A percentile compares a stretch with the other conserved stretches of the same genome.
Conservation (phyloP, 2,329 filamentous ascomycete species). For the Simplicillium aogashimaense region DNA sequence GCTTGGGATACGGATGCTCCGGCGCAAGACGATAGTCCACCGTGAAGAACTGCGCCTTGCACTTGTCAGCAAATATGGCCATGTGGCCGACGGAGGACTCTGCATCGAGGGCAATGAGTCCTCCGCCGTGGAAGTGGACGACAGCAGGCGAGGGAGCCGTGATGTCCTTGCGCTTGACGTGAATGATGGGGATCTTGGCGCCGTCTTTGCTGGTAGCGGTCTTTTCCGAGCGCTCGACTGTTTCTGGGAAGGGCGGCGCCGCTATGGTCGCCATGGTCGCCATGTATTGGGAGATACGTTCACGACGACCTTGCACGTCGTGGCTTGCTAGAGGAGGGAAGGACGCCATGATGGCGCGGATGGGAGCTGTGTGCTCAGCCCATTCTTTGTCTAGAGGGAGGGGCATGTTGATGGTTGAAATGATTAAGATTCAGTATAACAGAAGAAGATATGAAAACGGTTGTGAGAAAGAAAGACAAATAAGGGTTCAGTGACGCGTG, state of each 20-base stretch:
- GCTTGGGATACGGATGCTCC: conserved; percentile 39
- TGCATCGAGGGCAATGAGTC: background rate
- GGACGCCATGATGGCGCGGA: too few species aligned
- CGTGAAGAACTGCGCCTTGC: background rate
- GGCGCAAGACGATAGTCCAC: conserved; percentile 27
- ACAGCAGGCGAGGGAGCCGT: background rate
- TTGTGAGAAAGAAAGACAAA: too few species aligned
- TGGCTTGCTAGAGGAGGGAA: too few species aligned
- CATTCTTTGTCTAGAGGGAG: too few species aligned
- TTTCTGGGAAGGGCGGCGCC: too few species aligned
- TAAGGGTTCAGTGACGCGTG: too few species aligned
- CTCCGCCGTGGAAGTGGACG: background rate
- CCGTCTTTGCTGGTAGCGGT: background rate
- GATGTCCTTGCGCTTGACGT: background rate
- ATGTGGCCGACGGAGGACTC: background rate
- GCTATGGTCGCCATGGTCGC: too few species aligned
- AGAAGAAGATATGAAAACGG: background rate
- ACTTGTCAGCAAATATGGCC: background rate
- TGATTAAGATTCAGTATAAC: background rate
- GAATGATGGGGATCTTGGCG: background rate
- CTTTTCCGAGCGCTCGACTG: too few species aligned
- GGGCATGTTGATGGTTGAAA: background rate
- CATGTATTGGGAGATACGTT: too few species aligned
- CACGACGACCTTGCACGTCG: too few species aligned
- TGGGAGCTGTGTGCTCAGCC: too few species aligned